Base-by-base conservation (phyloP, 805 yeast species). In the Saccharomycopsis malanga region DNA sequence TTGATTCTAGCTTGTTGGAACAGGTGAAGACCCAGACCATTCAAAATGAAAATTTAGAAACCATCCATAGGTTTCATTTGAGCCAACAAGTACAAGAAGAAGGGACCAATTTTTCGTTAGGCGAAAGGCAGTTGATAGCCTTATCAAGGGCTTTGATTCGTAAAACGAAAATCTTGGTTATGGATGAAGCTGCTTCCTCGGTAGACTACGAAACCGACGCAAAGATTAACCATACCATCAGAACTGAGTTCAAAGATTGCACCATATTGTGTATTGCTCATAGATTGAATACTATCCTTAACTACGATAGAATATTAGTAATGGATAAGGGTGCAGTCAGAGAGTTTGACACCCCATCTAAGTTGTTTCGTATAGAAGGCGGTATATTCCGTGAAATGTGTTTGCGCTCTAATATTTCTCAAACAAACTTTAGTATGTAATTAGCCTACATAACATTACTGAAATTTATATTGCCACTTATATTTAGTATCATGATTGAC, bases 201-300 rank as follows among this genome's bases (percentile, higher is more conserved):
- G 87, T 88, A 52, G 96, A 87, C 65, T 87, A 84, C 58, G 88
- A 83, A 58, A 87, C 96, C 0, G 96, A 87, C 62, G 71, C 83
- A 2, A 76, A 75, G 60, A 83, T 87, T 54, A 96, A 87, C 61
- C 55, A 68, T n/a, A 84, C 95, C 2, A 84, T 83, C 50, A 69
- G 76, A n/a, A 68, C 68, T n/a, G 89, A 85, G 59, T 88, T 87
- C 59, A 48, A 64, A 1, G 65, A 76, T 23, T 80, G 93, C 54
- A 87, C 96, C 0, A 79, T 87, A 45, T 67, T 87, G 53, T 87
- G 95, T 53, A 87, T 87, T 64, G 96, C 96, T 3, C 96, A 87
- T 63, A 70, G 96, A 53, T 70, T 88, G 66, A 75, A 80, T 50
- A 81, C 91, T 0, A 83, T 83, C 52, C 67, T 81, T 45, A 76